Conservation (phyloP, 306 rosid genomes). For the Lupinus albus region DNA sequence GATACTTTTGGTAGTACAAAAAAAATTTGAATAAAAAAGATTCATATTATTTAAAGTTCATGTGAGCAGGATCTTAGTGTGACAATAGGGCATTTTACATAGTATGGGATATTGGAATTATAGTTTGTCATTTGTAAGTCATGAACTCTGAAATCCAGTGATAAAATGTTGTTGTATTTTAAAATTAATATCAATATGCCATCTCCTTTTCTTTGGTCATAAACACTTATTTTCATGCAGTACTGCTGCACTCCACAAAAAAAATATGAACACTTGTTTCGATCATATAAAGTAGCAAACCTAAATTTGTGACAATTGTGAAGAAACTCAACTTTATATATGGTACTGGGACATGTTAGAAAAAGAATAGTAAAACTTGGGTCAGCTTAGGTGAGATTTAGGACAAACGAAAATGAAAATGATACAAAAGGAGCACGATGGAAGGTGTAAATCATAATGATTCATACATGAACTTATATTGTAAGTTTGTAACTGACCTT, state of each 20-base stretch:
- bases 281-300: constrained; percentile 33
- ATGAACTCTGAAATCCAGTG: constrained; percentile 16
- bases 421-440: constrained; percentile 22
- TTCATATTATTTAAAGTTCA: constrained; percentile 23
- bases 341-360: not conserved
- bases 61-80: constrained; percentile 22
- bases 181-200: constrained; percentile 29
- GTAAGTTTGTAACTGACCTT: constrained; percentile 38
- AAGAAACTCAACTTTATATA: constrained; percentile 12
- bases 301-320: constrained; percentile 27
- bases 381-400: constrained; percentile 17
- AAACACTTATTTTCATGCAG: constrained; percentile 6
- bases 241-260: not conserved
- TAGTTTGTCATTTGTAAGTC: constrained; percentile 20
- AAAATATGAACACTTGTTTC: not conserved
- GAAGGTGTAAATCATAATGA: constrained; percentile 23
- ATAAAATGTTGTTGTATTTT: constrained; percentile 9
- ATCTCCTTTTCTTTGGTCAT: constrained; percentile 26
- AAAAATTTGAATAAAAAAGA: too few relatives aligned
- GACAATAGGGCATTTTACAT: constrained; percentile 19
- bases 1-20: too few relatives aligned
- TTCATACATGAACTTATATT: constrained; percentile 15
- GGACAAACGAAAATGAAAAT: constrained; percentile 32
- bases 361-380: not conserved
- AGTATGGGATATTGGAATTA: constrained; percentile 23